Conservation (phyloP, 805 yeast genomes). For the Wickerhamomyces silvicola region DNA sequence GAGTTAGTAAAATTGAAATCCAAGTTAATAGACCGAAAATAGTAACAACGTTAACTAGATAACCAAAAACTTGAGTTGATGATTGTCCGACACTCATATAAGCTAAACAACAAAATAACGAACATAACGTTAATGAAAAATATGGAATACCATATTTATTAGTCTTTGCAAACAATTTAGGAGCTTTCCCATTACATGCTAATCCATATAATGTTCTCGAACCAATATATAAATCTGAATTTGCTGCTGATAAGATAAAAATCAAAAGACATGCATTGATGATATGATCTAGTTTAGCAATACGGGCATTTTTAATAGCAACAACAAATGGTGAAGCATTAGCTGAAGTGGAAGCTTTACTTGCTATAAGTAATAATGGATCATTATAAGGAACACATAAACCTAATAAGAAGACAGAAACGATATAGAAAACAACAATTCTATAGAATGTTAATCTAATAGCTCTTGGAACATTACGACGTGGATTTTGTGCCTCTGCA, state of each 20-base stretch:
- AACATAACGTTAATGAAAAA: constrained; percentile 44
- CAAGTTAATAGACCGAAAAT: constrained; percentile 72
- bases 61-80: constrained; percentile 52
- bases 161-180: constrained; percentile 56
- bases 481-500: constrained; percentile 67
- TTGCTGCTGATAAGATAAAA: constrained; percentile 76
- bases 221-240: constrained; percentile 72
- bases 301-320: constrained; percentile 64
- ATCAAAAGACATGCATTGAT: constrained; percentile 73
- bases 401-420: constrained; percentile 58
- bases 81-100: constrained; percentile 60
- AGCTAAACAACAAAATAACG: constrained; percentile 53
- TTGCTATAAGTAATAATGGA: constrained; percentile 39
- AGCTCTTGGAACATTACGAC: constrained; percentile 66
- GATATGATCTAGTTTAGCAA: constrained; percentile 63
- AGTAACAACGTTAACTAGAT: constrained; percentile 72
- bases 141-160: constrained; percentile 68
- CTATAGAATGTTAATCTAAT: constrained; percentile 64
- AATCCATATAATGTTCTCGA: constrained; percentile 71
- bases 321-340: constrained; percentile 82
- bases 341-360: constrained; percentile 46
- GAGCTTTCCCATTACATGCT: constrained; percentile 70
- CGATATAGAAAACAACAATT: constrained; percentile 55
- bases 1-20: constrained; percentile 64
- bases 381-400: constrained; percentile 60